Evolutionary conservation across 495 filamentous ascomycete species (phyloP).

Genomic region (Margaritispora aquatica): DNA sequence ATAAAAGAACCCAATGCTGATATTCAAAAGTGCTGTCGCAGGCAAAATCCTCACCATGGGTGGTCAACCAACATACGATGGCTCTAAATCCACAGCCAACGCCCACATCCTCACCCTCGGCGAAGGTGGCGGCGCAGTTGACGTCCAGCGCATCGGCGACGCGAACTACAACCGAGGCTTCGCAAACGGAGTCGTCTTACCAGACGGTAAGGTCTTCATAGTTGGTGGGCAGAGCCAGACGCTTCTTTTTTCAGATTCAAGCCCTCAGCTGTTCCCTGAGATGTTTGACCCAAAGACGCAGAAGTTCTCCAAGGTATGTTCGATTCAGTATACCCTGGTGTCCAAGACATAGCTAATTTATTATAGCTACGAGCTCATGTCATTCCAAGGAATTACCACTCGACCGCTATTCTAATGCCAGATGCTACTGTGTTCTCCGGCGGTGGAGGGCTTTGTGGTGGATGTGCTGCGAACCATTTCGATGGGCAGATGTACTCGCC

Average conservation of each 20-base stretch:
- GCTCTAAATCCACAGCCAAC: conserved; percentile 30
- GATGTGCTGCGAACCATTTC: conserved; percentile 47
- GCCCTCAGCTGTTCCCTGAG: conserved; percentile 38
- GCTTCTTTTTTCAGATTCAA: conserved; percentile 43
- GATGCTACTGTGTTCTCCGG: conserved; percentile 49
- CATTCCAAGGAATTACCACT: conserved; percentile 53
- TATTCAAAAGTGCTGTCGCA: conserved; percentile 30
- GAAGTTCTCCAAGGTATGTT: conserved; percentile 32
- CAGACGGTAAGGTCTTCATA: conserved; percentile 50
- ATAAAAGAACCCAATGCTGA: too few relatives aligned
- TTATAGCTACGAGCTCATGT: too few relatives aligned
- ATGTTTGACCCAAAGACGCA: conserved; percentile 40
- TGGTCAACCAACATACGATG: conserved; percentile 39
- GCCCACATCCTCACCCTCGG: conserved; percentile 44
- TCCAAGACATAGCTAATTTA: too few relatives aligned
- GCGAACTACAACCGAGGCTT: conserved; percentile 44
- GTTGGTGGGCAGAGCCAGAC: conserved; percentile 44
- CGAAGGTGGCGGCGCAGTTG: conserved; percentile 19
- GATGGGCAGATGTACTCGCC: conserved; percentile 52
- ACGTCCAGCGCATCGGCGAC: conserved; percentile 25
- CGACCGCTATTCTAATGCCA: conserved; percentile 44
- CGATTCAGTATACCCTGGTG: conserved; percentile 6
- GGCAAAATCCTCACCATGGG: conserved; percentile 51
- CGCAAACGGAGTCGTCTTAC: conserved; percentile 50
- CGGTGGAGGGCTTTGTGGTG: conserved; percentile 43